phyloP scores from a whole-genome alignment of 352 stramenopile species.

The Aphanomyces astaci region DNA sequence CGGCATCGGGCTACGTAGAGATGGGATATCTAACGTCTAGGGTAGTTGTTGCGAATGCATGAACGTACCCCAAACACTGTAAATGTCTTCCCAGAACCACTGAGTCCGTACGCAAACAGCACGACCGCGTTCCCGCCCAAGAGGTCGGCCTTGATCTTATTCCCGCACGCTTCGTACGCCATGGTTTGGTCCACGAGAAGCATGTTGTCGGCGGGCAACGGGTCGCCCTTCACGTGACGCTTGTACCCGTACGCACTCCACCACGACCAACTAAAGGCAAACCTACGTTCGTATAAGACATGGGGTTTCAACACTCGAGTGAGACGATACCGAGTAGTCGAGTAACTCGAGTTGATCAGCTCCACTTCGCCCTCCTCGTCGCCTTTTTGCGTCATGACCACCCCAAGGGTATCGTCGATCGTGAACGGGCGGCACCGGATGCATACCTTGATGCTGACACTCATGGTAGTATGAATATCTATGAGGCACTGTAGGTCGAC shows the following conservation, averaged over 20 bases:
- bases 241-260: conserved; percentile 92
- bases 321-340: conserved; percentile 54
- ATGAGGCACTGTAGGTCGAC: too few species aligned
- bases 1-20: conserved; percentile 73
- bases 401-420: conserved; percentile 85
- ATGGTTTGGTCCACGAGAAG: conserved; percentile 84
- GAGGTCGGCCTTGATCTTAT: conserved; percentile 90
- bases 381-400: conserved; percentile 84
- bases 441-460: conserved; percentile 86
- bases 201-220: conserved; percentile 71
- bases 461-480: conserved; percentile 58
- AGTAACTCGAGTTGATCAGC: conserved; percentile 90
- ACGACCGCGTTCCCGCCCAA: conserved; percentile 88
- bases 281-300: conserved; percentile 26
- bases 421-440: conserved; percentile 83
- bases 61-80: conserved; percentile 82
- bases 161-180: conserved; percentile 81
- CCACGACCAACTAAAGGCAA: conserved; percentile 90
- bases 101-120: conserved; percentile 90
- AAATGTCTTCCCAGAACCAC: conserved; percentile 89
- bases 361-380: conserved; percentile 92
- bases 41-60: not conserved
- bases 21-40: not conserved
- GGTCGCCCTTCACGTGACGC: conserved; percentile 66
- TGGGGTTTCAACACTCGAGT: too few species aligned